These are phyloP conservation scores for Sergeia podlipaevii DNA, from an alignment of 208 protist species.

Conservation along the genomic window DNA sequence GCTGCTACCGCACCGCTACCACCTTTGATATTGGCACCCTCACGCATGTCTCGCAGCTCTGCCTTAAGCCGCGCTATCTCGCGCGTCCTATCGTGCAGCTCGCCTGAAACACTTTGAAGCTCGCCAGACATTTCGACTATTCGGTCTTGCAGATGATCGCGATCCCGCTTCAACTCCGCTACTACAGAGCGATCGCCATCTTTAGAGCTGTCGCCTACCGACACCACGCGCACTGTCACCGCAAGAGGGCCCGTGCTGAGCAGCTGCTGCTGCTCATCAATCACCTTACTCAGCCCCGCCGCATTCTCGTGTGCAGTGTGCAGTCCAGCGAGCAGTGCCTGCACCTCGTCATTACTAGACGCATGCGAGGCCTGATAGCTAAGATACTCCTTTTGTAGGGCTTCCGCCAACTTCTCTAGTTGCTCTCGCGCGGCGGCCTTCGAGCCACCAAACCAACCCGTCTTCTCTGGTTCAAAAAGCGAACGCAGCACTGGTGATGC, in stretches of 20 bases:
- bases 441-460: slow-evolving; percentile 74
- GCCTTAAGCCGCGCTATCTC: slow-evolving; percentile 16
- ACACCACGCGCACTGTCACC: slow-evolving; percentile 39
- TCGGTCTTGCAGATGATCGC: slow-evolving; percentile 18
- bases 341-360: slow-evolving; percentile 80
- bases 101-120: slow-evolving; percentile 7
- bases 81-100: slow-evolving; percentile 13
- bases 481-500: slow-evolving; percentile 52
- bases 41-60: slow-evolving; percentile 16
- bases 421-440: slow-evolving; percentile 61
- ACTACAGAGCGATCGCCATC: slow-evolving; percentile 17
- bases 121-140: slow-evolving; percentile 16
- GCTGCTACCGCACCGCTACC: slow-evolving; percentile 2
- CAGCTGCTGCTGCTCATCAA: slow-evolving; percentile 62
- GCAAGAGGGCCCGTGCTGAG: slow-evolving; percentile 40
- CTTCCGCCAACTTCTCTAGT: slow-evolving; percentile 52
- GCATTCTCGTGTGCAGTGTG: slow-evolving; percentile 56
- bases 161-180: slow-evolving; percentile 37
- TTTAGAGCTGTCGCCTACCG: slow-evolving; percentile 14
- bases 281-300: slow-evolving; percentile 42
- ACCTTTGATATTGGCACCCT: slow-evolving; percentile 9
- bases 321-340: slow-evolving; percentile 57
- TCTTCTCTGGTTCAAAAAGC: slow-evolving; percentile 77
- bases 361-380: slow-evolving; percentile 69
- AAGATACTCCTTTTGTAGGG: slow-evolving; percentile 71